These are phyloP conservation scores for Globisporangium parvum DNA, from an alignment of 352 stramenopile species.

Conservation along the genomic window DNA sequence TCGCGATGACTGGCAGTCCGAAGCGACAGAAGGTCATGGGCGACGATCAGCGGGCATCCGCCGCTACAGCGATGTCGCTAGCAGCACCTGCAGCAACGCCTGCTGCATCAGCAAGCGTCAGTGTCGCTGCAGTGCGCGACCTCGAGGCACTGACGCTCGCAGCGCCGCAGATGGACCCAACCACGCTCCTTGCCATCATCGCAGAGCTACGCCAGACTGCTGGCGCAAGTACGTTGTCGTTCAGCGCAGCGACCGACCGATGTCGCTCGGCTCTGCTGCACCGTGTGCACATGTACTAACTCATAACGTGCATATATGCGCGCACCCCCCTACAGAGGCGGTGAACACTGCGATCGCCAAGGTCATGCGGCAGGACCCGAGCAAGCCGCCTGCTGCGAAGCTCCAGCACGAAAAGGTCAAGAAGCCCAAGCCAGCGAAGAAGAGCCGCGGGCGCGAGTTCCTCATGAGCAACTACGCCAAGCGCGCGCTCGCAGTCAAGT, in stretches of 20 bases:
- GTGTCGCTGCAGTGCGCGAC: constrained; percentile 12
- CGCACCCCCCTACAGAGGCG: constrained; percentile 24
- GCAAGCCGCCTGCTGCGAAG: neutral
- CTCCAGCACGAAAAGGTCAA: constrained; percentile 31
- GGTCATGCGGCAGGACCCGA: constrained; percentile 33
- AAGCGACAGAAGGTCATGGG: constrained; percentile 7
- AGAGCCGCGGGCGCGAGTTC: constrained; percentile 45
- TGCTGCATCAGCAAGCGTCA: constrained; percentile 5
- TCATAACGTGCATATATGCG: neutral
- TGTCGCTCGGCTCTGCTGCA: neutral
- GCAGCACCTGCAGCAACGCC: neutral
- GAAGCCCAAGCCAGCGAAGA: constrained; percentile 36
- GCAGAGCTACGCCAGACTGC: constrained; percentile 50
- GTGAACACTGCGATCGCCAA: constrained; percentile 70
- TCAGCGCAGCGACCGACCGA: neutral
- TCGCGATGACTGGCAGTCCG: neutral
- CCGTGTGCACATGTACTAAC: no score
- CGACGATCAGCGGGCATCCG: neutral
- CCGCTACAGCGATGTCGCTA: neutral
- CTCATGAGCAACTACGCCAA: constrained; percentile 72
- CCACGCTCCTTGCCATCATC: constrained; percentile 62
- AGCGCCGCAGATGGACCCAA: constrained; percentile 26
- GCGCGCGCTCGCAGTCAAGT: constrained; percentile 74
- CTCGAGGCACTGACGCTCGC: constrained; percentile 24
- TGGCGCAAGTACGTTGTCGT: constrained; percentile 42